phyloP scores from a whole-genome alignment of 2,329 filamentous ascomycete species.

The Ustulina deusta region DNA sequence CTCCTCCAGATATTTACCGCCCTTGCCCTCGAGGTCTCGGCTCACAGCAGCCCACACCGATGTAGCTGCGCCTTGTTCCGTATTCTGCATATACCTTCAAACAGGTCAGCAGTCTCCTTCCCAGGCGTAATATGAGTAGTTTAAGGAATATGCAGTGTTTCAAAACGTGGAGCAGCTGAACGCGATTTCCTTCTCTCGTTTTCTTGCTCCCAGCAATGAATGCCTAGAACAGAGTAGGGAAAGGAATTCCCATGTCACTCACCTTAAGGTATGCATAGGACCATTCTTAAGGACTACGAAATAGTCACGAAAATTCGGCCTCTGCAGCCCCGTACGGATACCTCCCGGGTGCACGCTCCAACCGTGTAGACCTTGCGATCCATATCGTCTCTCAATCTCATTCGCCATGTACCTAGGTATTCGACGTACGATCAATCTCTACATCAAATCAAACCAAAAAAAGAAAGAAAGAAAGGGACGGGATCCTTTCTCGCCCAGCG shows the following conservation, averaged over 20 bases:
- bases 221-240: neutral
- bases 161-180: neutral
- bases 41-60: constrained; percentile 54
- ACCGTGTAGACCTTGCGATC: constrained; percentile 55
- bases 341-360: constrained; percentile 59
- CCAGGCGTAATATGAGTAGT: too few relatives aligned
- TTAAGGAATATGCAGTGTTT: neutral
- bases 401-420: constrained; percentile 55
- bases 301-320: constrained; percentile 24
- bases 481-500: neutral
- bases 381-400: constrained; percentile 60
- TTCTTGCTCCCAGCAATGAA: neutral
- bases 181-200: neutral
- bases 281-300: constrained; percentile 20
- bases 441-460: neutral
- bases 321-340: constrained; percentile 30
- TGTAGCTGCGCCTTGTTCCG: constrained; percentile 58
- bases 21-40: constrained; percentile 54
- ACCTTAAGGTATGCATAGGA: constrained; percentile 22
- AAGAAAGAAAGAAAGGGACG: neutral
- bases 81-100: constrained; percentile 47
- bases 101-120: constrained; percentile 6
- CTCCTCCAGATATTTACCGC: constrained; percentile 53
- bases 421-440: neutral
- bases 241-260: constrained; percentile 8